Evolutionary conservation across 495 filamentous ascomycete species (phyloP).

Genomic region (Hypoxylon trugodes): DNA sequence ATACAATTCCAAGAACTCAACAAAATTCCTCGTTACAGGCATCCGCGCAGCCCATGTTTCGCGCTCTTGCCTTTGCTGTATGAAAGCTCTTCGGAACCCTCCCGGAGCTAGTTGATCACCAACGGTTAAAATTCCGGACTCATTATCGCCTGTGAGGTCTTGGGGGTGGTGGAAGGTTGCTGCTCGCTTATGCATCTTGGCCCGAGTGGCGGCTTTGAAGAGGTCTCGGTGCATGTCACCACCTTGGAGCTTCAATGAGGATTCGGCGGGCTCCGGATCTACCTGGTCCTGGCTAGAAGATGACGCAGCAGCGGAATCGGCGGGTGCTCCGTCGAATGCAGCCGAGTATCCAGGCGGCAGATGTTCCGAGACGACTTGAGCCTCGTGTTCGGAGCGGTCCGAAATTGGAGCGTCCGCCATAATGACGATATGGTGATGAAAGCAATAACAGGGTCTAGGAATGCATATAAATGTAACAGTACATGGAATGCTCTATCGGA

Average conservation of each 20-base stretch:
- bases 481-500: not conserved
- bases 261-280: slow-evolving; percentile 53
- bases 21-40: slow-evolving; percentile 69
- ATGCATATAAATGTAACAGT: not conserved
- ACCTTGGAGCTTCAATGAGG: slow-evolving; percentile 69
- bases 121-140: slow-evolving; percentile 49
- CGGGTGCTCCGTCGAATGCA: slow-evolving; percentile 44
- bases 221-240: slow-evolving; percentile 75
- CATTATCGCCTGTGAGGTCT: slow-evolving; percentile 37
- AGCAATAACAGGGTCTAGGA: slow-evolving; percentile 1
- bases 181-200: slow-evolving; percentile 59
- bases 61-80: slow-evolving; percentile 58
- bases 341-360: slow-evolving; percentile 57
- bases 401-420: slow-evolving; percentile 27
- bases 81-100: slow-evolving; percentile 68
- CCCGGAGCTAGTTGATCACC: slow-evolving; percentile 64
- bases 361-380: slow-evolving; percentile 54
- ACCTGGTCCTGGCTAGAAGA: slow-evolving; percentile 46
- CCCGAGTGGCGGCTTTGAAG: slow-evolving; percentile 67
- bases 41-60: slow-evolving; percentile 51
- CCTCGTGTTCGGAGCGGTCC: slow-evolving; percentile 39
- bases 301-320: slow-evolving; percentile 40
- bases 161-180: slow-evolving; percentile 64
- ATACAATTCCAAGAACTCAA: slow-evolving; percentile 74
- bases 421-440: not conserved